Conservation (phyloP, 2,329 filamentous ascomycete species). For the Ascochyta pisi region DNA sequence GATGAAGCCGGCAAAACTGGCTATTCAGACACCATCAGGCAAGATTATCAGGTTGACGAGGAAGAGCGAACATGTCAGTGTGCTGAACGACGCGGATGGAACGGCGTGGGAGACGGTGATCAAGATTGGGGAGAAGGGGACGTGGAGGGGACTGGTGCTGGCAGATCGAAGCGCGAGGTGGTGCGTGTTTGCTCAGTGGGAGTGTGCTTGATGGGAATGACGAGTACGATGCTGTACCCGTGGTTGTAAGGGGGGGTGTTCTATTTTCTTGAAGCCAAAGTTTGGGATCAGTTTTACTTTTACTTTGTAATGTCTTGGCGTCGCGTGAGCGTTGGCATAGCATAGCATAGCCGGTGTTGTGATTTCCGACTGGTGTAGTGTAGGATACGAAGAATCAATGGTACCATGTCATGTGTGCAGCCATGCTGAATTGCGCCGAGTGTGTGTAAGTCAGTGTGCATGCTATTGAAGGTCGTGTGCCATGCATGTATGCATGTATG, state of each 20-base stretch:
- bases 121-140: conserved; percentile 82
- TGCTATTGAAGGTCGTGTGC: too few relatives aligned
- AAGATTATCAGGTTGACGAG: conserved; percentile 90
- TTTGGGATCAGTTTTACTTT: neutral
- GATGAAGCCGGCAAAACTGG: conserved; percentile 89
- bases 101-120: conserved; percentile 89
- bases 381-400: conserved; percentile 4
- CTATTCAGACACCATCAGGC: conserved; percentile 90
- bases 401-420: neutral
- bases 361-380: neutral
- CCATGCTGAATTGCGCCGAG: too few relatives aligned
- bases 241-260: conserved; percentile 3
- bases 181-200: conserved; percentile 93
- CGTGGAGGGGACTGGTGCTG: conserved; percentile 81
- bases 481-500: too few relatives aligned
- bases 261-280: neutral
- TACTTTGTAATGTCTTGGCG: conserved; percentile 19
- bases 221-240: neutral
- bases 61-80: conserved; percentile 72
- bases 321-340: conserved; percentile 3
- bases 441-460: too few relatives aligned
- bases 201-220: conserved; percentile 31
- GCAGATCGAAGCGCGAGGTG: conserved; percentile 84
- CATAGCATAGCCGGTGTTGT: conserved; percentile 16
- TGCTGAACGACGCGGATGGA: conserved; percentile 68